phyloP scores from a whole-genome alignment of 2,329 filamentous ascomycete species.

The Hymenoscyphus infarciens region DNA sequence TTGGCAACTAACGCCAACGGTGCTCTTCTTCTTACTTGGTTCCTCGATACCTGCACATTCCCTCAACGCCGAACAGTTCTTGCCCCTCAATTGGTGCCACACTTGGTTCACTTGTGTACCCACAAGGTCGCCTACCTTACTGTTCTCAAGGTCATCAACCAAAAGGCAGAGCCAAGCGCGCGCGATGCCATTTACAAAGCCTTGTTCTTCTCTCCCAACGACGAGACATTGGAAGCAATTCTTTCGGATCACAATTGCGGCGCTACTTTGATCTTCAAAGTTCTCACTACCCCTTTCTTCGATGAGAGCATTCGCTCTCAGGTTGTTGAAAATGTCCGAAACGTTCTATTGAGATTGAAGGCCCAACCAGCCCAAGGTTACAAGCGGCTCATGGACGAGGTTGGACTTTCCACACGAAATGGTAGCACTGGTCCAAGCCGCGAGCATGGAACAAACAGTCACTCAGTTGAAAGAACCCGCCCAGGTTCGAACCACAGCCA shows the following conservation, averaged over 20 bases:
- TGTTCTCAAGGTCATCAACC: slow-evolving; percentile 96
- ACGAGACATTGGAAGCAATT: slow-evolving; percentile 85
- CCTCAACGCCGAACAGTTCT: slow-evolving; percentile 86
- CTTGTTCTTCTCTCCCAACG: slow-evolving; percentile 85
- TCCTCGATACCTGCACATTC: slow-evolving; percentile 96
- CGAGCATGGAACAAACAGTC: slow-evolving; percentile 33
- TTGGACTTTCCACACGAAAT: slow-evolving; percentile 74
- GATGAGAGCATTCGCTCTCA: slow-evolving; percentile 86
- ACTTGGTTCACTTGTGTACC: slow-evolving; percentile 91
- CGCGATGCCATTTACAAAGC: slow-evolving; percentile 86
- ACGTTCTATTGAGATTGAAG: slow-evolving; percentile 83
- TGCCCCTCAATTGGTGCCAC: slow-evolving; percentile 85
- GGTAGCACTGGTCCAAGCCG: slow-evolving; percentile 38
- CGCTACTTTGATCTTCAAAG: slow-evolving; percentile 96
- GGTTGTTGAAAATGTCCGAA: slow-evolving; percentile 88
- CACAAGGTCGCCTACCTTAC: slow-evolving; percentile 98
- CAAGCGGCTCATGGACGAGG: slow-evolving; percentile 98
- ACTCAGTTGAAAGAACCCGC: slow-evolving; percentile 48
- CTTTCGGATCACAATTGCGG: slow-evolving; percentile 88
- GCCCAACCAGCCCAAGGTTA: slow-evolving; percentile 93
- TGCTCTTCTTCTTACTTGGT: slow-evolving; percentile 91
- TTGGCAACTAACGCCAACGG: slow-evolving; percentile 95
- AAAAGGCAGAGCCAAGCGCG: slow-evolving; percentile 89
- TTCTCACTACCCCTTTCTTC: slow-evolving; percentile 94
- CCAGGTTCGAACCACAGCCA: slow-evolving; percentile 52